These are phyloP conservation scores for Cystofilobasidium ferigula DNA, from an alignment of 768 basidiomycete genomes.

Conservation along the genomic window DNA sequence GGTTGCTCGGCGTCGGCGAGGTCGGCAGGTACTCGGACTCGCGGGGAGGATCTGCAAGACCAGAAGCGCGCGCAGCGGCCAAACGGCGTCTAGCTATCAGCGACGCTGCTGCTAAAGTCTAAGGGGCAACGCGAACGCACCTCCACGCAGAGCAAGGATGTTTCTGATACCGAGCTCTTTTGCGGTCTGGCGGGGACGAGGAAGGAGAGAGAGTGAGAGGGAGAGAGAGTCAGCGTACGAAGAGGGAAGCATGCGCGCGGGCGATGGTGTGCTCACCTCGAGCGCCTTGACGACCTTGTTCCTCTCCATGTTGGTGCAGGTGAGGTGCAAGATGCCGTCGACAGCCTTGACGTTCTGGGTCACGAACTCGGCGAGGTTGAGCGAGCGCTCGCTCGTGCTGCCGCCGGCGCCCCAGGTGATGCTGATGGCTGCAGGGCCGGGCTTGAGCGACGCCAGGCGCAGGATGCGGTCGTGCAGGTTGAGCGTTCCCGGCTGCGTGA, in stretches of 20 bases:
- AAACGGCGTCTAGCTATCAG: background rate
- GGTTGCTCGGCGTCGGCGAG: slow-evolving; percentile 45
- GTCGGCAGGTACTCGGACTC: slow-evolving; percentile 88
- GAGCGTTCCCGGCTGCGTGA: slow-evolving; percentile 26
- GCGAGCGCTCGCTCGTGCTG: slow-evolving; percentile 69
- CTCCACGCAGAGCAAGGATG: slow-evolving; percentile 84
- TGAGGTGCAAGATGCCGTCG: slow-evolving; percentile 13
- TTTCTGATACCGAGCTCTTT: slow-evolving; percentile 74
- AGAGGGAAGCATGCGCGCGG: background rate
- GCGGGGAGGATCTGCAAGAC: slow-evolving; percentile 44
- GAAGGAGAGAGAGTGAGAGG: background rate
- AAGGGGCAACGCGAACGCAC: slow-evolving; percentile 41
- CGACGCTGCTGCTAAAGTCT: background rate
- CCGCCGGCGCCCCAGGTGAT: slow-evolving; percentile 98
- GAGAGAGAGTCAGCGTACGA: background rate
- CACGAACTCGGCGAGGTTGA: slow-evolving; percentile 57
- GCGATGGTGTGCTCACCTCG: slow-evolving; percentile 30
- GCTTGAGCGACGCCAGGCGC: slow-evolving; percentile 55
- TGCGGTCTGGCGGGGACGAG: slow-evolving; percentile 46
- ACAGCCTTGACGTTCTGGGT: slow-evolving; percentile 32
- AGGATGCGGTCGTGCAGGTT: slow-evolving; percentile 81
- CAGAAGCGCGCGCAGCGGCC: background rate
- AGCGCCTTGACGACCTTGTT: slow-evolving; percentile 15
- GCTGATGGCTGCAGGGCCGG: slow-evolving; percentile 61
- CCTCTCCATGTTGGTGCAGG: slow-evolving; percentile 33